Base-by-base conservation (phyloP, 331 rosid species). In the Malus hybrid region DNA sequence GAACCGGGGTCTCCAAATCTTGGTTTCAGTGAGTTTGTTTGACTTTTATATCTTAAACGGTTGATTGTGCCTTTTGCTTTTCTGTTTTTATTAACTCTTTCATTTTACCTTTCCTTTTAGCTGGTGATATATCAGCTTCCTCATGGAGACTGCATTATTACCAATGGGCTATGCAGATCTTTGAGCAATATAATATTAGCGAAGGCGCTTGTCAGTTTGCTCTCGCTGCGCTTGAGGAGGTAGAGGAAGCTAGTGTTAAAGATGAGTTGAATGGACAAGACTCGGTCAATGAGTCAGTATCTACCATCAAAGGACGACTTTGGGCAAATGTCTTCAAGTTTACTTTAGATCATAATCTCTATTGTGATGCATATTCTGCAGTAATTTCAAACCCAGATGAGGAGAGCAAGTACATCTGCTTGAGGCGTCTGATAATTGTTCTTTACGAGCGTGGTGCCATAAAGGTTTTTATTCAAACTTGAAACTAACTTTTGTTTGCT, bases 171-270 rank as follows among this genome's bases (percentile, higher is more conserved):
- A 90, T 94, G 98, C 96, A 91, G 78, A 84, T 87, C 78, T 94
- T 91, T 81, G 98, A 91, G 83, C 98, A 89, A 68, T 80, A 91
- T 80, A 87, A 84, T 74, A 78, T 94, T 20, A 91, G 90, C 65
- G 91, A 90, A 80, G 98, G 97, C 74, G 95, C 95, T 81, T 88
- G 84, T 86, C 91, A 90, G 86, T 94, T 94, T 86, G 98, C 94
- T 71, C 98, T 91, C 77, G 95, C 98, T 76, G 97, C 98, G 36
- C 98, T 94, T 33, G 98, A 91, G 90, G 92, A 87, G 80, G 97
- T 90, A 71, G 98, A 91, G 74, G 98, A 94, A 81, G 93, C 92
- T 74, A 55, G 52, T 64, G 65, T 71, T 70, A 79, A 83, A 24
- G 90, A 75, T 70, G 85, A 83, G 52, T 12, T 65, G 62, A 39